These are phyloP conservation scores for Microcera coccophila DNA, from an alignment of 2,329 filamentous ascomycete species.

Conservation along the genomic window DNA sequence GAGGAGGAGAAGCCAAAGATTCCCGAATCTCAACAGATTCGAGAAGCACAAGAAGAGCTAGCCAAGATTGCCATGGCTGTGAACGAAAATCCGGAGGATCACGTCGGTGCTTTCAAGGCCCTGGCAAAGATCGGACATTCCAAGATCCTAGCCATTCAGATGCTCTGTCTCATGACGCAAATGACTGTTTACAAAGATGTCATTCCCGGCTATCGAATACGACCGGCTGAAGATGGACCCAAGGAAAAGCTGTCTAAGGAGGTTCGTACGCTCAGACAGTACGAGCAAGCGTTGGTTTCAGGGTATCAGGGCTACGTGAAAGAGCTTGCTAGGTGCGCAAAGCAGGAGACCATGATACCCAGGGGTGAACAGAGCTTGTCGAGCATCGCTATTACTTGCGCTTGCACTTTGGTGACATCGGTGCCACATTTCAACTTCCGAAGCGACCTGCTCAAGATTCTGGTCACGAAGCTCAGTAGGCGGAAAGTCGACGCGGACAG, in stretches of 20 bases:
- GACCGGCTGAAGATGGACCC: constrained; percentile 71
- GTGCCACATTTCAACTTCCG: constrained; percentile 98
- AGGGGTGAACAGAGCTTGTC: constrained; percentile 52
- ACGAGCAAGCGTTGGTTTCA: constrained; percentile 80
- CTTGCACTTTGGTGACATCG: constrained; percentile 71
- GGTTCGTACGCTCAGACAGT: constrained; percentile 73
- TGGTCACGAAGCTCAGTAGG: constrained; percentile 77
- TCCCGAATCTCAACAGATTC: constrained; percentile 72
- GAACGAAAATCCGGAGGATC: constrained; percentile 91
- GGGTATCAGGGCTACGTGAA: constrained; percentile 84
- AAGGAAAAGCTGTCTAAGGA: constrained; percentile 87
- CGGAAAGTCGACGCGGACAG: constrained; percentile 71
- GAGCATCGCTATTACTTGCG: constrained; percentile 78
- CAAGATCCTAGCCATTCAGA: constrained; percentile 69
- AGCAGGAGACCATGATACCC: constrained; percentile 43
- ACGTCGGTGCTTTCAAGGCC: constrained; percentile 73
- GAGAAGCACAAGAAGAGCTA: constrained; percentile 86
- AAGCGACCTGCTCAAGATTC: constrained; percentile 77
- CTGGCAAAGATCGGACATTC: constrained; percentile 71
- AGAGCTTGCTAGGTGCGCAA: constrained; percentile 65
- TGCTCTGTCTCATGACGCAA: constrained; percentile 81
- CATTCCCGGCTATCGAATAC: constrained; percentile 93
- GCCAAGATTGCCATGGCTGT: constrained; percentile 75
- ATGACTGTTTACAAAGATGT: constrained; percentile 90
- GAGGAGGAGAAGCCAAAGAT: constrained; percentile 57